These are phyloP conservation scores for Sugiyamaella qingdaonensis DNA, from an alignment of 805 yeast species.

Conservation along the genomic window DNA sequence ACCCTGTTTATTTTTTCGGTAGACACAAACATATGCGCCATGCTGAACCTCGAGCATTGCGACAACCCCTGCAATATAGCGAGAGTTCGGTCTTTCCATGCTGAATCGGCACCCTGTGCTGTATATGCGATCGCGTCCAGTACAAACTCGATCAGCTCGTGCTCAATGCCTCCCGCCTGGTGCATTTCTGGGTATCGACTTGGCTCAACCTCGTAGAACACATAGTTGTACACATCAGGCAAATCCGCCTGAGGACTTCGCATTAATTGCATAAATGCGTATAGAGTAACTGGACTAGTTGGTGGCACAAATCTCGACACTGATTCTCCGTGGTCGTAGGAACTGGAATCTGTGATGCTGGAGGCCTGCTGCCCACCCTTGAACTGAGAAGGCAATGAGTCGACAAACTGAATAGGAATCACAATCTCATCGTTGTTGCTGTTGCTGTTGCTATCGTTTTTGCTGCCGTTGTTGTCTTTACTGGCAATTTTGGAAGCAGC, in stretches of 20 bases:
- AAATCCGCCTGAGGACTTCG: conserved; percentile 16
- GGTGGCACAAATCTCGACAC: conserved; percentile 10
- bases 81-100: not conserved
- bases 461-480: not conserved
- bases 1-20: not conserved
- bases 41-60: conserved; percentile 10
- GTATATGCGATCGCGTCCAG: conserved; percentile 14
- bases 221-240: conserved; percentile 14
- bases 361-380: not conserved
- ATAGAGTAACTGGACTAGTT: conserved; percentile 12
- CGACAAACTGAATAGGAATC: conserved; percentile 14
- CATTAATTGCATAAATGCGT: conserved; percentile 19
- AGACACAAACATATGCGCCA: conserved; percentile 11
- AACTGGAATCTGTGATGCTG: not conserved
- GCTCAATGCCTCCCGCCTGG: conserved; percentile 21
- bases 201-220: conserved; percentile 13
- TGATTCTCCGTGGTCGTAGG: not conserved
- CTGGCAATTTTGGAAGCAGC: not conserved
- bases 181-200: conserved; percentile 5
- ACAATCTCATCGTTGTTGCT: not conserved
- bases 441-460: not conserved
- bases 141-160: conserved; percentile 23
- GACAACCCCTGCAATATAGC: conserved; percentile 7
- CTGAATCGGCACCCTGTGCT: conserved; percentile 4
- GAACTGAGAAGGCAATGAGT: conserved; percentile 15